Base-by-base conservation (phyloP, 2,329 filamentous ascomycete genomes). In the Aspergillus niger region DNA sequence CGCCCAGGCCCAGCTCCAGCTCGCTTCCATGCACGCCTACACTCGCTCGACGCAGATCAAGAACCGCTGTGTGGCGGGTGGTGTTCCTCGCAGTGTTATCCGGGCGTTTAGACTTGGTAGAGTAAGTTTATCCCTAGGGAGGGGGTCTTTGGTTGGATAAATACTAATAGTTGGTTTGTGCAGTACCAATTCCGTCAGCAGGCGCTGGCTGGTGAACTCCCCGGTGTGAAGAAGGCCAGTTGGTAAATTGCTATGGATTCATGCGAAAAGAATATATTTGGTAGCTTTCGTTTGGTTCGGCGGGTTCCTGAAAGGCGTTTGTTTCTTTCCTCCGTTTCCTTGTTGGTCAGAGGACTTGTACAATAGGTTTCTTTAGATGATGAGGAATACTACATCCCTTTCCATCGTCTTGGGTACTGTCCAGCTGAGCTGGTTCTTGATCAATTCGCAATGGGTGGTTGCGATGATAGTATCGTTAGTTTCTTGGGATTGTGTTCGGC, bases 21-120 rank as follows among this genome's bases (percentile, higher is more conserved):
- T 99, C 67, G 87, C 90, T 3, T 90, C 96, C 80, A 97, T 98
- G 94, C 93, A 97, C 81, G 88, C 87, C 82, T 98, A 98, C 80
- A 98, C 95, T 38, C 86, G 93, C 63, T 87, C 91, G 60, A 97
- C 94, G 53, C 93, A 97, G 82, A 93, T 99, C 76, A 89, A 90
- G 77, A 98, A 97, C 80, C 83, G 95, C 68, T 99, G 95, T 81
- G 89, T 96, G 56, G 85, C 94, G 75, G 92, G 92, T 67, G 95
- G 95, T n/a, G 92, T 91, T 76, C 89, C 89, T 17, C 85, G 92
- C 68, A 92, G 92, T 89, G 84, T 99, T n/a, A 83, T 98, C 67
- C 87, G 92, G 59, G 94, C 95, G 73, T 99, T 99, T 73, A 91
- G 92, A 79, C 85, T 99, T 84, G 88, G 89, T 61, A 86, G 94